Conservation (phyloP, 495 filamentous ascomycete genomes). For the Podospora australis region DNA sequence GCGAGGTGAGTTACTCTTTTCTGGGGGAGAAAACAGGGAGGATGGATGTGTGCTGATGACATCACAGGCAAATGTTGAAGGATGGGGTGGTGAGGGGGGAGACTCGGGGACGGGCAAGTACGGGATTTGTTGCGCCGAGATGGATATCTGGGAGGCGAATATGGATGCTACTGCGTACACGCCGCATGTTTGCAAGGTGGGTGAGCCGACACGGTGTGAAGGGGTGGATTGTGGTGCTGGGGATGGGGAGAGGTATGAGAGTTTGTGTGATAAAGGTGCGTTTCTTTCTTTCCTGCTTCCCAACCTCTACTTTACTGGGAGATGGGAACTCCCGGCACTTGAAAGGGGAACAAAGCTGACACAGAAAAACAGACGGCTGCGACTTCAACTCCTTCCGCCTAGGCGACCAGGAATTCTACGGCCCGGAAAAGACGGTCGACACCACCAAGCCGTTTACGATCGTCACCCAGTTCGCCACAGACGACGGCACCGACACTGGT, state of each 20-base stretch:
- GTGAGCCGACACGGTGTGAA: constrained; percentile 46
- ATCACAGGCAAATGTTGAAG: constrained; percentile 44
- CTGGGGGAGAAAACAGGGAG: too few species aligned
- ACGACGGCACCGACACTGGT: constrained; percentile 49
- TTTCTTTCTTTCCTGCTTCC: background rate
- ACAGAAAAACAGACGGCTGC: constrained; percentile 55
- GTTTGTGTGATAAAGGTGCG: constrained; percentile 32
- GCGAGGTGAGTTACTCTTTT: constrained; percentile 31
- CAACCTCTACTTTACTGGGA: too few species aligned
- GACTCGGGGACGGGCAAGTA: constrained; percentile 53
- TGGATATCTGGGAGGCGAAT: constrained; percentile 70
- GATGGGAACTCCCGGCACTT: too few species aligned
- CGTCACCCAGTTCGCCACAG: constrained; percentile 64
- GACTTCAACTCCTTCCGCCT: constrained; percentile 65
- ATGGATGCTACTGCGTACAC: constrained; percentile 51
- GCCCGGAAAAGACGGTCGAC: constrained; percentile 48
- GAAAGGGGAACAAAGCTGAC: too few species aligned
- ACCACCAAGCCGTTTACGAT: constrained; percentile 58
- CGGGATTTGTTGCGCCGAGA: constrained; percentile 61
- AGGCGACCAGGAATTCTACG: constrained; percentile 55
- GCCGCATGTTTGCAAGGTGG: constrained; percentile 53
- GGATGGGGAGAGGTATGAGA: constrained; percentile 26
- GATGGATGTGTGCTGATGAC: too few species aligned
- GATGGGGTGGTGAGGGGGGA: constrained; percentile 47
- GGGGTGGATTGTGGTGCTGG: constrained; percentile 31